phyloP scores from a whole-genome alignment of 768 basidiomycete genomes.

The Podaxis rugospora region DNA sequence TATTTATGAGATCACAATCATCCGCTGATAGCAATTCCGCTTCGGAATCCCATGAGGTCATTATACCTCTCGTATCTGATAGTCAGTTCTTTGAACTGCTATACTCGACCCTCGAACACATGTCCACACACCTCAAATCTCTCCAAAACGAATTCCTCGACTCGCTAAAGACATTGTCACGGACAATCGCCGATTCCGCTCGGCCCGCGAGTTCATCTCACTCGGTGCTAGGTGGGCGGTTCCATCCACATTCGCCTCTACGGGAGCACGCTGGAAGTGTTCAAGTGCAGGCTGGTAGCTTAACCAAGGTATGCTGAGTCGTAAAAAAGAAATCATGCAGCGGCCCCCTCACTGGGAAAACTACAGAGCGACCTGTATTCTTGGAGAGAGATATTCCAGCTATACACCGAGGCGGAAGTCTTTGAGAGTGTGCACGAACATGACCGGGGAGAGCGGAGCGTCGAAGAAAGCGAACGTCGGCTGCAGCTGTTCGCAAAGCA shows the following conservation, averaged over 20 bases:
- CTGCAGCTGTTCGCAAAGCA: constrained; percentile 60
- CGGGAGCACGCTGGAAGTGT: constrained; percentile 33
- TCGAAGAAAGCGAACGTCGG: constrained; percentile 67
- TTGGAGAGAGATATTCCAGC: constrained; percentile 87
- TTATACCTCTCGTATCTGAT: constrained; percentile 80
- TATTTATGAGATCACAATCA: neutral
- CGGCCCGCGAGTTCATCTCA: constrained; percentile 35
- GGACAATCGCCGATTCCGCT: constrained; percentile 35
- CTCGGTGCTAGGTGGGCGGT: constrained; percentile 14
- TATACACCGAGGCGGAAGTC: constrained; percentile 82
- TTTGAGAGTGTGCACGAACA: constrained; percentile 73
- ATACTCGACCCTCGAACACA: constrained; percentile 51
- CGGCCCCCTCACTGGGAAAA: neutral
- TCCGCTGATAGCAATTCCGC: constrained; percentile 11
- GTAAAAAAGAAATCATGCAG: neutral
- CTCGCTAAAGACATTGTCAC: constrained; percentile 33
- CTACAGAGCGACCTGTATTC: constrained; percentile 67
- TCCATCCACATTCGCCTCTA: constrained; percentile 42
- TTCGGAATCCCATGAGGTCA: constrained; percentile 38
- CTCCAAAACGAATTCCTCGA: constrained; percentile 48
- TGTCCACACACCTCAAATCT: constrained; percentile 41
- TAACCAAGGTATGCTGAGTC: constrained; percentile 19
- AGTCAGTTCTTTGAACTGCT: constrained; percentile 77
- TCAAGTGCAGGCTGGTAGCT: constrained; percentile 17
- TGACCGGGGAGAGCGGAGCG: constrained; percentile 59